Evolutionary conservation across 768 basidiomycete genomes (phyloP), one percentile per base, ranked within the genome.

Genomic region (Trametes cinnabarina): DNA sequence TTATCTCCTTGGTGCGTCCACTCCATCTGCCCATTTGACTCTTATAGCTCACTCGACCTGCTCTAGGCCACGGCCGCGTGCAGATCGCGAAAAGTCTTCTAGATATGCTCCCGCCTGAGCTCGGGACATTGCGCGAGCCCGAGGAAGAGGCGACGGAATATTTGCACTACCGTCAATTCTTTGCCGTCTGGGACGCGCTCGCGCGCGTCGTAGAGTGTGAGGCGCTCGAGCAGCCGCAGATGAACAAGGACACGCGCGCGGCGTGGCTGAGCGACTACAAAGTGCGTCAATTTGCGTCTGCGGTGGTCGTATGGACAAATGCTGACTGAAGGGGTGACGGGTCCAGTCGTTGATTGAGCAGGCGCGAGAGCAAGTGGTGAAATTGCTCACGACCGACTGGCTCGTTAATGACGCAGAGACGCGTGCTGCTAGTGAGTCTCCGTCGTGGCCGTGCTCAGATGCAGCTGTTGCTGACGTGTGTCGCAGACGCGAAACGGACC

Each of bases 1-100:
- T 15, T 94, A 93, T 69, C 92, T 97, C 77, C 81, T 98, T 22
- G 86, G 95, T 94, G 67, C 28, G 84, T 71, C 32, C n/a, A 12
- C 12, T 34, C 14, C 20, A 34, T 11, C 19, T 43, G 8, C 28
- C n/a, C 14, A 52, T 26, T 32, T n/a, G 22, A 26, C 14, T 11
- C 47, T 25, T 7, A 26, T 32, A n/a, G 5, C 6, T 7, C n/a
- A 22, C 46, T 14, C 28, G n/a, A n/a, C n/a, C n/a, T n/a, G n/a
- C n/a, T 14, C 25, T 61, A 93, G 92, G 82, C 19, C 77, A 82
- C n/a, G 92, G 92, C 3, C 80, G 90, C 22, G 79, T 92, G 2
- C 78, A 85, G 52, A 77, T 89, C 19, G 92, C 91, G 1, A 80
- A 82, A 50, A 69, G 73, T 19, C 66, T 90, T 7, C 72, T 90